Conservation (phyloP, 192 early-diverging fungal species). For the Backusella psychrophila region DNA sequence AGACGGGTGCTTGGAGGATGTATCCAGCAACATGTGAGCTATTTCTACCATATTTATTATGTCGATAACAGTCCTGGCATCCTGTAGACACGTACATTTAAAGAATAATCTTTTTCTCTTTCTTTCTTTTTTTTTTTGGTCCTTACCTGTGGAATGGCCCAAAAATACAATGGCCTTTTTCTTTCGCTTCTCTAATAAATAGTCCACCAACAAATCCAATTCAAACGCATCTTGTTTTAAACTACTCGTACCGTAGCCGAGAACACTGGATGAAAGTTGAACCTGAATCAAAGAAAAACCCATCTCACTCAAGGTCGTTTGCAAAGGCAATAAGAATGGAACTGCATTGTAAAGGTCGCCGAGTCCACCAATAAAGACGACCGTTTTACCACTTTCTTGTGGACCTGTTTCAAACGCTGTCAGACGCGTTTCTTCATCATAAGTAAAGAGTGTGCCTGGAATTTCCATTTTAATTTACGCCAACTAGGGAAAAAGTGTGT, state of each 20-base stretch:
- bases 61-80: conserved; percentile 37
- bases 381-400: conserved; percentile 9
- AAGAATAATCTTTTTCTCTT: too few relatives aligned
- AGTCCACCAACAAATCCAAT: conserved; percentile 34
- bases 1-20: conserved; percentile 44
- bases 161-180: conserved; percentile 38
- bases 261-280: conserved; percentile 39
- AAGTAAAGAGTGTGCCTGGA: conserved; percentile 35
- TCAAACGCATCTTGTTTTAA: conserved; percentile 37
- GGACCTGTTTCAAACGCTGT: conserved; percentile 45
- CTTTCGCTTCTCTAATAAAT: conserved; percentile 22
- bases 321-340: conserved; percentile 32
- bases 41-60: conserved; percentile 28
- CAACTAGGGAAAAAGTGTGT: not conserved
- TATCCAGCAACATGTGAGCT: conserved; percentile 26
- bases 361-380: conserved; percentile 43
- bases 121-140: not conserved
- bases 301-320: conserved; percentile 17
- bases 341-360: conserved; percentile 42
- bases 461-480: conserved; percentile 31
- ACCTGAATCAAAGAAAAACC: conserved; percentile 41
- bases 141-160: conserved; percentile 43
- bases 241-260: conserved; percentile 39
- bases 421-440: conserved; percentile 38
- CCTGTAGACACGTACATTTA: not conserved